Conservation (phyloP, 2,329 filamentous ascomycete genomes). For the Arthrinium puccinioides region DNA sequence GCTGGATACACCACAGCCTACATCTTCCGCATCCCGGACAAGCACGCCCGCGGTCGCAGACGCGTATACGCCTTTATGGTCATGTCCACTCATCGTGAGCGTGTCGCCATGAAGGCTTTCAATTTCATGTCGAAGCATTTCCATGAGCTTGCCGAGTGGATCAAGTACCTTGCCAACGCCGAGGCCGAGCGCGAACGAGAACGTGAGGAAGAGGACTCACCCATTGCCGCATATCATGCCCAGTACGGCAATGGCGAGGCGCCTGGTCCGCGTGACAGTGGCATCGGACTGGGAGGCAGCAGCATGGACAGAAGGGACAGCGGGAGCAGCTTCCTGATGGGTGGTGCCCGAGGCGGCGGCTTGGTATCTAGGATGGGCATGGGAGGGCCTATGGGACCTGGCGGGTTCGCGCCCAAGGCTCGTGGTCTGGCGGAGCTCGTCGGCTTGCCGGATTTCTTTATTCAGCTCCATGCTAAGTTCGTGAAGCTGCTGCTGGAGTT, state of each 20-base stretch:
- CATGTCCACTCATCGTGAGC: constrained; percentile 57
- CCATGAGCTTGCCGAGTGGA: constrained; percentile 57
- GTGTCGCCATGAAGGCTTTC: constrained; percentile 59
- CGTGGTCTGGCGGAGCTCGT: constrained; percentile 59
- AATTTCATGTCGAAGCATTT: constrained; percentile 55
- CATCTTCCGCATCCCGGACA: constrained; percentile 62
- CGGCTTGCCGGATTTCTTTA: constrained; percentile 60
- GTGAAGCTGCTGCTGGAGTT: constrained; percentile 56
- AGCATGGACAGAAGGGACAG: constrained; percentile 17
- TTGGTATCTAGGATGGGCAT: constrained; percentile 35
- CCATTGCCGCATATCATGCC: constrained; percentile 32
- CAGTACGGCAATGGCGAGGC: constrained; percentile 30
- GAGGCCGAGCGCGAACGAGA: constrained; percentile 52
- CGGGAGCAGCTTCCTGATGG: constrained; percentile 49
- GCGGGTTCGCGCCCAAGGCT: constrained; percentile 48
- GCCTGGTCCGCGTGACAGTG: constrained; percentile 18
- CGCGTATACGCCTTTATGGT: constrained; percentile 63
- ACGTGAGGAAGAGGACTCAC: constrained; percentile 27
- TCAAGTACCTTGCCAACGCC: constrained; percentile 55
- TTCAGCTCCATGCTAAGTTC: constrained; percentile 58
- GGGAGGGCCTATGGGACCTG: constrained; percentile 42
- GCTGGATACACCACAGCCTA: constrained; percentile 64
- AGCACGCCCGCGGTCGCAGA: constrained; percentile 60
- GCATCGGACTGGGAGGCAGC: constrained; percentile 17
- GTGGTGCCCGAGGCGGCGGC: constrained; percentile 36